phyloP scores from a whole-genome alignment of 2,329 filamentous ascomycete species.

The Ophiostoma fasciatum region DNA sequence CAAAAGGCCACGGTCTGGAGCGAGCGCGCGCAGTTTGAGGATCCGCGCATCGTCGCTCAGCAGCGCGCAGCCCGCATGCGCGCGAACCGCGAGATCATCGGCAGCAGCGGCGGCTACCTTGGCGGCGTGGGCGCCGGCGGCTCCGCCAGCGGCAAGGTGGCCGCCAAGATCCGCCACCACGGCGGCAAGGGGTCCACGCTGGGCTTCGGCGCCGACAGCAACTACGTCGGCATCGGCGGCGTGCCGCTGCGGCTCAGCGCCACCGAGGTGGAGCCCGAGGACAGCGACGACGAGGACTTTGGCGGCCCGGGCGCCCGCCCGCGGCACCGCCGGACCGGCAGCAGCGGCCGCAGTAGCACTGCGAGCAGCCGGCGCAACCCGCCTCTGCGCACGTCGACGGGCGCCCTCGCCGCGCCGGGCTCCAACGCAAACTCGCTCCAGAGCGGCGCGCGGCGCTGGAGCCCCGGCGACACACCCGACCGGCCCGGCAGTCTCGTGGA shows the following conservation, averaged over 20 bases:
- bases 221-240: constrained; percentile 59
- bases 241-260: constrained; percentile 86
- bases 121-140: constrained; percentile 43
- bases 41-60: constrained; percentile 67
- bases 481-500: constrained; percentile 36
- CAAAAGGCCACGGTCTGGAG: constrained; percentile 99
- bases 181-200: constrained; percentile 65
- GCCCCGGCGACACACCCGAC: constrained; percentile 41
- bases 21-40: constrained; percentile 83
- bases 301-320: constrained; percentile 17
- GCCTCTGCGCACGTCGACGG: constrained; percentile 34
- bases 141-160: constrained; percentile 45
- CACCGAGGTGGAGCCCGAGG: constrained; percentile 85
- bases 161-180: constrained; percentile 79
- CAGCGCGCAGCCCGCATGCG: constrained; percentile 78
- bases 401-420: constrained; percentile 21
- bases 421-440: constrained; percentile 16
- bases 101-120: constrained; percentile 37
- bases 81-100: constrained; percentile 70
- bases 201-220: constrained; percentile 62
- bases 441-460: constrained; percentile 24
- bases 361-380: constrained; percentile 34
- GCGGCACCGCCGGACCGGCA: constrained; percentile 52
- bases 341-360: constrained; percentile 59
- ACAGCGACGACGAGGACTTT: constrained; percentile 60